These are phyloP conservation scores for Citrus maxima DNA, from an alignment of 345 rosid species.

Conservation along the genomic window DNA sequence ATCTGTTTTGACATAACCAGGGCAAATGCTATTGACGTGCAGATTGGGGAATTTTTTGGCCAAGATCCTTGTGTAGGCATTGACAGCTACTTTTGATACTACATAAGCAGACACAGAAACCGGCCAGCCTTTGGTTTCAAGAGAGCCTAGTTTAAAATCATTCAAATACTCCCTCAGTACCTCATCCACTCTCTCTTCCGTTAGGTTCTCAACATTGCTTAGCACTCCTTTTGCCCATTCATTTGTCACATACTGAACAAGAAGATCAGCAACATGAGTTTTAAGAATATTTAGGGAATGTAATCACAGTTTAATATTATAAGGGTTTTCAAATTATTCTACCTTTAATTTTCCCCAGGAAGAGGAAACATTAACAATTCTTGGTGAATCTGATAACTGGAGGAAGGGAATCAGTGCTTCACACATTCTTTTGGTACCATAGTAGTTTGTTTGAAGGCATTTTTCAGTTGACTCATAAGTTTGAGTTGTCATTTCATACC, in stretches of 20 bases:
- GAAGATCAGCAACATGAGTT: background rate
- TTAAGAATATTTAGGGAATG: background rate
- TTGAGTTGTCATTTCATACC: constrained; percentile 21
- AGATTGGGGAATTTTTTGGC: constrained; percentile 34
- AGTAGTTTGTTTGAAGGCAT: constrained; percentile 45
- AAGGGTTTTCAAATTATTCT: background rate
- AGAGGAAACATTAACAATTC: constrained; percentile 52
- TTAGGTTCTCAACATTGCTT: constrained; percentile 37
- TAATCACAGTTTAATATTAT: background rate
- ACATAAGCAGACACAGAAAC: constrained; percentile 27
- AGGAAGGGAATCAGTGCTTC: constrained; percentile 50
- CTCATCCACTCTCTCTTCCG: constrained; percentile 40
- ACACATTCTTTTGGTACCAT: constrained; percentile 44
- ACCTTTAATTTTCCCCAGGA: constrained; percentile 40
- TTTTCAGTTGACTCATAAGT: constrained; percentile 33
- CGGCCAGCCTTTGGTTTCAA: constrained; percentile 38
- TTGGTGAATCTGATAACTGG: constrained; percentile 45
- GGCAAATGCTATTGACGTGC: constrained; percentile 44
- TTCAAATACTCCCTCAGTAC: constrained; percentile 33
- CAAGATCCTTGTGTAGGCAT: constrained; percentile 42
- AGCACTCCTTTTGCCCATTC: constrained; percentile 41
- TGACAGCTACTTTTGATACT: constrained; percentile 43
- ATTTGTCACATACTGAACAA: constrained; percentile 25
- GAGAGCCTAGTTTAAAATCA: constrained; percentile 36
- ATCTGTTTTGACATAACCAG: constrained; percentile 52